Conservation (phyloP, 75 land plant genomes). For the Chamaecyparis obtusa region DNA sequence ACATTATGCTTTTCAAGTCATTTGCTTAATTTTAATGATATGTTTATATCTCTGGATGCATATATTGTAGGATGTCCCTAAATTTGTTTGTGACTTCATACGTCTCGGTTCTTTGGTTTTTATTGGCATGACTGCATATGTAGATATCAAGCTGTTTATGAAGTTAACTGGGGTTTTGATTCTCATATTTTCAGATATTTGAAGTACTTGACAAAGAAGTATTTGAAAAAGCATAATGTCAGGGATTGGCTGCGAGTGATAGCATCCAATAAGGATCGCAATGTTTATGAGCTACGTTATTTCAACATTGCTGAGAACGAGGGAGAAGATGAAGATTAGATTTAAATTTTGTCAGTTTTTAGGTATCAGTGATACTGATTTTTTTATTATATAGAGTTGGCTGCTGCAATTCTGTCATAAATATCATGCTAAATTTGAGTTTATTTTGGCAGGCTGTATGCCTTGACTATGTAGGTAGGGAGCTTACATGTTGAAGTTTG, state of each 20-base stretch:
- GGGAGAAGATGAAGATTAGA: slow-evolving; percentile 51
- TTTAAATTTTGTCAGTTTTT: too few species aligned
- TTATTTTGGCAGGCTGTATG: not conserved
- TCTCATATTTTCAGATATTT: slow-evolving; percentile 26
- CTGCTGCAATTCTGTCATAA: not conserved
- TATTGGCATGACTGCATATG: too few species aligned
- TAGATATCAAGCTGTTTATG: too few species aligned
- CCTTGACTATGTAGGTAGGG: not conserved
- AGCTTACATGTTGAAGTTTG: not conserved
- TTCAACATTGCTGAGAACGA: slow-evolving; percentile 52
- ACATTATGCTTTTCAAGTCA: too few species aligned
- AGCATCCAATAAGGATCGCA: slow-evolving; percentile 43
- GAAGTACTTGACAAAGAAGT: slow-evolving; percentile 56
- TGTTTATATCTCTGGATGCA: too few species aligned
- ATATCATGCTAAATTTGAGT: not conserved
- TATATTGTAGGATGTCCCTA: too few species aligned
- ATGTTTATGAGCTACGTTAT: slow-evolving; percentile 39
- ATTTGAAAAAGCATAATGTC: slow-evolving; percentile 49
- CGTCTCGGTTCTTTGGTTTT: too few species aligned
- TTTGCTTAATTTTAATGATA: too few species aligned
- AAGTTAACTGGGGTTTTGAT: too few species aligned
- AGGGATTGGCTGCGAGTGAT: slow-evolving; percentile 58
- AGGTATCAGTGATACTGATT: too few species aligned
- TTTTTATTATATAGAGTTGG: not conserved
- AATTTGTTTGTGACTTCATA: too few species aligned